Percentiles rank a stretch among this genome's conserved stretches.
phyloP scores from a whole-genome alignment of 345 rosid species.

The Anacardium occidentale region DNA sequence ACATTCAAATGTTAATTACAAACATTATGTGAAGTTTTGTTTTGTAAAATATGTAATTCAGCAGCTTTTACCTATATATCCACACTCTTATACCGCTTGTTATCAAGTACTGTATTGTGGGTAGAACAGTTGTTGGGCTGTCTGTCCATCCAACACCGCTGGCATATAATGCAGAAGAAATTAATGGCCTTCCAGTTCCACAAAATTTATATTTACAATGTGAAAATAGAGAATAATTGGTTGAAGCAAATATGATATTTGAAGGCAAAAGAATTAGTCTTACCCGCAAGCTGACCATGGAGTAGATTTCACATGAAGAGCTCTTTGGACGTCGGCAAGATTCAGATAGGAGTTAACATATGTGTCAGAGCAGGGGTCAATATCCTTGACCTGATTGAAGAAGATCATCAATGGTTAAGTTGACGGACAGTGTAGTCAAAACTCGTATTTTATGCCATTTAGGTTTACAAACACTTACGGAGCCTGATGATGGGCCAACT shows the following conservation, averaged over 20 bases:
- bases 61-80: conserved; percentile 41
- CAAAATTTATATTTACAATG: background rate
- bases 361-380: conserved; percentile 42
- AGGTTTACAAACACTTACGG: conserved; percentile 24
- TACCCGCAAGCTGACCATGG: conserved; percentile 44
- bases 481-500: background rate
- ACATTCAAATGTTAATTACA: background rate
- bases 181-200: background rate
- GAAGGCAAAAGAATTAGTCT: background rate
- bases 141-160: conserved; percentile 30
- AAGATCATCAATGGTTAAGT: background rate
- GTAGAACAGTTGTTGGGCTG: conserved; percentile 37
- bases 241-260: background rate
- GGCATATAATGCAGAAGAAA: background rate
- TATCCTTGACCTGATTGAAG: conserved; percentile 28
- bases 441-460: no score
- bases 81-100: conserved; percentile 37
- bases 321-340: conserved; percentile 39
- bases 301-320: conserved; percentile 43
- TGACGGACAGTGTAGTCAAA: no score
- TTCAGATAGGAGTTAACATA: conserved; percentile 41
- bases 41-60: no score
- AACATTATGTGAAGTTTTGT: background rate
- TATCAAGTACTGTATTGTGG: conserved; percentile 35
- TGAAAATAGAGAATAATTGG: background rate